Conservation (phyloP, 192 early-diverging fungal genomes). For the Coemansia sp. region DNA sequence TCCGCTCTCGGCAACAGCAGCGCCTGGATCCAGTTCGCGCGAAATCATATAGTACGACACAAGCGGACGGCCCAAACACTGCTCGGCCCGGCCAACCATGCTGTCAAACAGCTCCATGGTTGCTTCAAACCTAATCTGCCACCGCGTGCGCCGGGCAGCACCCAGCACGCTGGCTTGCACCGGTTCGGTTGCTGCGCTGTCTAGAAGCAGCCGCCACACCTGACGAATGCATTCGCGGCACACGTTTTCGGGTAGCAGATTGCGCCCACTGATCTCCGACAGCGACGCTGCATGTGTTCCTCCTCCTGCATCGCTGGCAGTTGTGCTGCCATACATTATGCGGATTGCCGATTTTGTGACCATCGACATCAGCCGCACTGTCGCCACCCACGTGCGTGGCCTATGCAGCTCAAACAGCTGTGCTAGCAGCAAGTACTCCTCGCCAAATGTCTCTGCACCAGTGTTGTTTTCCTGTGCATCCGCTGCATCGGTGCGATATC, state of each 20-base stretch:
- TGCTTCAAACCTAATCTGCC: slow-evolving; percentile 54
- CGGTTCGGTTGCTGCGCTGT: slow-evolving; percentile 40
- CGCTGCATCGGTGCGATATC: slow-evolving; percentile 18
- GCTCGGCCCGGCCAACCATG: slow-evolving; percentile 43
- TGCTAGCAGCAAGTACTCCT: slow-evolving; percentile 47
- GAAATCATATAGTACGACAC: slow-evolving; percentile 49
- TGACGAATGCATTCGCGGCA: slow-evolving; percentile 45
- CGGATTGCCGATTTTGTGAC: slow-evolving; percentile 43
- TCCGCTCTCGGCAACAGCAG: slow-evolving; percentile 43
- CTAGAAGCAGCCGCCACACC: slow-evolving; percentile 48
- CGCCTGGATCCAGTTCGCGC: slow-evolving; percentile 49
- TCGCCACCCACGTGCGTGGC: slow-evolving; percentile 49
- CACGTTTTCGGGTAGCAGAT: slow-evolving; percentile 43
- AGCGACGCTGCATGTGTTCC: slow-evolving; percentile 47
- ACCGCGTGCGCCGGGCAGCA: slow-evolving; percentile 45
- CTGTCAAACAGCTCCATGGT: slow-evolving; percentile 51
- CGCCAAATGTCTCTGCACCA: slow-evolving; percentile 29
- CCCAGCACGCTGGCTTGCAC: slow-evolving; percentile 34
- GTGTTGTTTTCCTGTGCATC: background rate
- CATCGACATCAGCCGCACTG: slow-evolving; percentile 46
- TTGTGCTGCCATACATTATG: slow-evolving; percentile 48
- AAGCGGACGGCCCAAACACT: slow-evolving; percentile 38
- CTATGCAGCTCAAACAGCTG: slow-evolving; percentile 44
- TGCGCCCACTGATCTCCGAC: slow-evolving; percentile 41
- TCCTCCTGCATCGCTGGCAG: slow-evolving; percentile 10